Base-by-base conservation (phyloP, 179 eudicot genomes). In the Actinidia arguta region DNA sequence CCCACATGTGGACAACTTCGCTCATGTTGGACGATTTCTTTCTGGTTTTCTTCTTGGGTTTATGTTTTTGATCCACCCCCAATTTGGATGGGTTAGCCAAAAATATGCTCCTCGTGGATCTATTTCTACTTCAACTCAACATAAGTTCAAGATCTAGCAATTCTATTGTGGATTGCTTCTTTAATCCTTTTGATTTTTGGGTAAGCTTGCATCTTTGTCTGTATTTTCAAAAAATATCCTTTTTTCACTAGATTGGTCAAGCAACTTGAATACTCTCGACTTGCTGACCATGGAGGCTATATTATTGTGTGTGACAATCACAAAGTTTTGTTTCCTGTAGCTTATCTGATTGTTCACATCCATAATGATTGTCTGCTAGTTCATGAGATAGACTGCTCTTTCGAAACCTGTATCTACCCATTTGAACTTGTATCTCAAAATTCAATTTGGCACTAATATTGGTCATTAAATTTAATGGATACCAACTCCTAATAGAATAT, bases 1-100 rank as follows among this genome's bases (percentile, higher is more conserved):
- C 58, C 97, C 99, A 55, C 97, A 94, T 63, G 97, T 94, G 24
- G 97, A 94, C 89, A 96, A 93, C 86, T 94, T 92, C 83, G 99
- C 99, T 85, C 99, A 94, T 86, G 88, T 94, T 56, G 99, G 99
- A 79, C 98, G 99, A 73, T 96, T 96, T 82, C 51, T 89, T 68
- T 87, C 97, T 8, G 99, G 99, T 22, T 93, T 96, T 76, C 89
- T 96, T 61, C 91, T 96, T 58, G 99, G 99, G 39, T 96, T 92
- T 88, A 90, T 96, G 78, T 86, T 96, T 77, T 83, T 96, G 66
- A 91, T 96, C 58, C 91, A 93, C 46, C 98, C 99, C 18, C 97
- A 93, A 59, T 91, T 85, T 82, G 94, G 94, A 72, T 93, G 96
- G 96, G 89, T 86, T 66, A 89, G 89, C 85, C 96, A 86, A 86